These are phyloP conservation scores for Zea mays DNA, from an alignment of 176 grass and related monocot species.

Conservation along the genomic window Zm-B73-REFERENCE-NAM-5.0 NC_050100.1:215262001-215262500, in stretches of 20 bases:
- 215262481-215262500: constrained; percentile 61
- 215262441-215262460: constrained; percentile 61
- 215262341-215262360: not conserved
- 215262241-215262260: not conserved
- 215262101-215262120: not conserved
- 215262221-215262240: not conserved
- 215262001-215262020: not conserved
- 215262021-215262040: not conserved
- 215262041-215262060: constrained; percentile 6
- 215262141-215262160: not conserved
- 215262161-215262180: not conserved
- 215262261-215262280: not conserved
- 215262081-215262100: not conserved
- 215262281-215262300: not conserved
- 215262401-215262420: constrained; percentile 2
- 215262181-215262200: constrained; percentile 4
- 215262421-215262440: constrained; percentile 13
- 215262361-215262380: constrained; percentile 21
- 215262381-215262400: not conserved
- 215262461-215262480: constrained; percentile 60
- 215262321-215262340: not conserved
- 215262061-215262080: not conserved
- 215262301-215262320: not conserved
- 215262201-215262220: not conserved
- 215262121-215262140: not conserved